Evolutionary conservation across 2,329 filamentous ascomycete species (phyloP).

Genomic region (Zalaria obscura): DNA sequence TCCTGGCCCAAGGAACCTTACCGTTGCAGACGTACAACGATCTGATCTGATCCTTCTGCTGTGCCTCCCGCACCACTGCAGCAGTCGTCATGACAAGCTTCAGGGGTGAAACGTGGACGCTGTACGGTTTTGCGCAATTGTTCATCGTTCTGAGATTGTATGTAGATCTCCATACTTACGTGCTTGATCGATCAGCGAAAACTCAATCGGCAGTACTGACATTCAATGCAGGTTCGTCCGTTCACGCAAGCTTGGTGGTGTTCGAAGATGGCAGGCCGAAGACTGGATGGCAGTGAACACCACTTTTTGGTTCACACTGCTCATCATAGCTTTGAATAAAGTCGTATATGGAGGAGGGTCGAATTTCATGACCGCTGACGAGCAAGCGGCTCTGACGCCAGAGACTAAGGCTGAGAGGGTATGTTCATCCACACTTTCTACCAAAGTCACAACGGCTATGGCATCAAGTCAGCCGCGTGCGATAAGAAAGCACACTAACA

Average conservation of each 20-base stretch:
- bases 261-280: conserved; percentile 1
- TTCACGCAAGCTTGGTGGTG: not conserved
- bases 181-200: not conserved
- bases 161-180: not conserved
- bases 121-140: conserved; percentile 4
- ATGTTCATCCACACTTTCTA: not conserved
- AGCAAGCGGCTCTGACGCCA: conserved; percentile 31
- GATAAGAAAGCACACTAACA: not conserved
- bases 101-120: conserved; percentile 5
- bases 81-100: not conserved
- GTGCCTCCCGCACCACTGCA: not conserved
- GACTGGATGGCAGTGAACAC: conserved; percentile 6
- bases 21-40: not conserved
- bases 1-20: not conserved
- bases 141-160: conserved; percentile 4
- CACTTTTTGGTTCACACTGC: conserved; percentile 34
- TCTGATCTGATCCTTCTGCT: not conserved
- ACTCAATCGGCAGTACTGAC: too few relatives aligned
- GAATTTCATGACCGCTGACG: conserved; percentile 41
- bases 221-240: not conserved
- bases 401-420: conserved; percentile 21
- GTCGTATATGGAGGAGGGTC: conserved; percentile 40
- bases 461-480: not conserved
- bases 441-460: too few relatives aligned
- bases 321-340: conserved; percentile 40